Conservation (phyloP, 2,329 filamentous ascomycete species). For the Tolypocladium endophyticum region DNA sequence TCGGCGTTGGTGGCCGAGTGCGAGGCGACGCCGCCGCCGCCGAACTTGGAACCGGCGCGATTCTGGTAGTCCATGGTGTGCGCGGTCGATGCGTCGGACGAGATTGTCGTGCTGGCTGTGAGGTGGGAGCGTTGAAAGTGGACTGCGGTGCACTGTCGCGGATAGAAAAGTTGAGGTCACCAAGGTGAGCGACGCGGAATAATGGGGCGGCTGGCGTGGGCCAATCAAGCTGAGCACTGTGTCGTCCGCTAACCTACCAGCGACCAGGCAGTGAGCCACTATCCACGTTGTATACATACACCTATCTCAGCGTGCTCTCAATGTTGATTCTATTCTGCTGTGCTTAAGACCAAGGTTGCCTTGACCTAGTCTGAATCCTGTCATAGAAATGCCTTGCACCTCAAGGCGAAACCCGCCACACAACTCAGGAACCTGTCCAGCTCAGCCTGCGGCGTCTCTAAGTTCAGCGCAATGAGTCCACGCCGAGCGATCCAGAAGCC, state of each 20-base stretch:
- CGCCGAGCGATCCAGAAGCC: slow-evolving; percentile 31
- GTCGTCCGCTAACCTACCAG: no score
- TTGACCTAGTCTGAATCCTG: not conserved
- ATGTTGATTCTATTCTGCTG: not conserved
- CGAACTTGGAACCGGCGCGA: slow-evolving; percentile 93
- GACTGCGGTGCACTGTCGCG: not conserved
- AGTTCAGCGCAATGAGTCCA: slow-evolving; percentile 28
- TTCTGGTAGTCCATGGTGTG: slow-evolving; percentile 66
- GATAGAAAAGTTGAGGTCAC: not conserved
- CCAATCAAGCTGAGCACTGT: not conserved
- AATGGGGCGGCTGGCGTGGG: not conserved
- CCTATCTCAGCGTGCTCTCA: no score
- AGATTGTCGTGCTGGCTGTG: slow-evolving; percentile 51
- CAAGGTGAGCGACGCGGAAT: not conserved
- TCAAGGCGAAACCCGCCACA: slow-evolving; percentile 23
- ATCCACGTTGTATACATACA: no score
- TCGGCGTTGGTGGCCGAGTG: slow-evolving; percentile 91
- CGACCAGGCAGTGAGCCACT: no score
- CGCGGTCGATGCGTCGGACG: slow-evolving; percentile 19
- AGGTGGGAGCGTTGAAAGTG: not conserved
- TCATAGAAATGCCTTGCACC: slow-evolving; percentile 9
- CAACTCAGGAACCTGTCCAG: slow-evolving; percentile 27
- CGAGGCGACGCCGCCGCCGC: slow-evolving; percentile 91
- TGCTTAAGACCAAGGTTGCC: no score
- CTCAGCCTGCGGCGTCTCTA: slow-evolving; percentile 26